Percentiles rank a stretch among this genome's conserved stretches.
phyloP scores from a whole-genome alignment of 2,329 filamentous ascomycete species.

The Curvularia sp. region DNA sequence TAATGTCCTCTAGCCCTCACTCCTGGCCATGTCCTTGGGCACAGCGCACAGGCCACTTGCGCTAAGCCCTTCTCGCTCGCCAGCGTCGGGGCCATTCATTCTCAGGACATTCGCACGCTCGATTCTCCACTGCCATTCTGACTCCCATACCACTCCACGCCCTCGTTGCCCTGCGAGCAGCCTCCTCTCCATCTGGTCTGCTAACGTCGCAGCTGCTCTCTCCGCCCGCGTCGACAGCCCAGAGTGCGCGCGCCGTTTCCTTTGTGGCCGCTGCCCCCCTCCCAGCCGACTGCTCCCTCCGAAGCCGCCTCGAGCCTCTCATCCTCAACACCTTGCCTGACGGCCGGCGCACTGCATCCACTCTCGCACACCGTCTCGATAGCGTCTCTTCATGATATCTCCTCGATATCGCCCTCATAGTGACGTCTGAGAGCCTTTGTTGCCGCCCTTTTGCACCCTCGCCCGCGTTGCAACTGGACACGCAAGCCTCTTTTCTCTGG shows the following conservation, averaged over 20 bases:
- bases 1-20: slow-evolving; percentile 27
- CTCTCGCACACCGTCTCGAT: slow-evolving; percentile 22
- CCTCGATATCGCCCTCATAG: slow-evolving; percentile 21
- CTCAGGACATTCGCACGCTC: slow-evolving; percentile 28
- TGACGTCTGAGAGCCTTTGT: slow-evolving; percentile 32
- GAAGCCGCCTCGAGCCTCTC: slow-evolving; percentile 36
- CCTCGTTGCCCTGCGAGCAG: slow-evolving; percentile 21
- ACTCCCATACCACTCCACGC: slow-evolving; percentile 33
- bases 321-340: slow-evolving; percentile 26
- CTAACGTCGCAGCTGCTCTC: slow-evolving; percentile 28
- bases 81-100: slow-evolving; percentile 24
- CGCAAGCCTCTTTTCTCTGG: slow-evolving; percentile 37
- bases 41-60: slow-evolving; percentile 9
- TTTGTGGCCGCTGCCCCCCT: slow-evolving; percentile 35
- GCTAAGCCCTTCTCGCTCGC: slow-evolving; percentile 23
- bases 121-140: slow-evolving; percentile 33
- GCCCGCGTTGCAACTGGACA: slow-evolving; percentile 36
- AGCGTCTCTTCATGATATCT: slow-evolving; percentile 31
- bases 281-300: slow-evolving; percentile 31
- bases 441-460: slow-evolving; percentile 26
- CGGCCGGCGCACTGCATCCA: slow-evolving; percentile 37
- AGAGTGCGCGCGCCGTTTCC: slow-evolving; percentile 35
- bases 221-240: slow-evolving; percentile 23
- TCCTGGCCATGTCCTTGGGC: slow-evolving; percentile 20
- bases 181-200: slow-evolving; percentile 10